Evolutionary conservation across 192 early-diverging fungal species (phyloP), one percentile per base, ranked within the genome.

Genomic region (Linnemannia hyalina): DNA sequence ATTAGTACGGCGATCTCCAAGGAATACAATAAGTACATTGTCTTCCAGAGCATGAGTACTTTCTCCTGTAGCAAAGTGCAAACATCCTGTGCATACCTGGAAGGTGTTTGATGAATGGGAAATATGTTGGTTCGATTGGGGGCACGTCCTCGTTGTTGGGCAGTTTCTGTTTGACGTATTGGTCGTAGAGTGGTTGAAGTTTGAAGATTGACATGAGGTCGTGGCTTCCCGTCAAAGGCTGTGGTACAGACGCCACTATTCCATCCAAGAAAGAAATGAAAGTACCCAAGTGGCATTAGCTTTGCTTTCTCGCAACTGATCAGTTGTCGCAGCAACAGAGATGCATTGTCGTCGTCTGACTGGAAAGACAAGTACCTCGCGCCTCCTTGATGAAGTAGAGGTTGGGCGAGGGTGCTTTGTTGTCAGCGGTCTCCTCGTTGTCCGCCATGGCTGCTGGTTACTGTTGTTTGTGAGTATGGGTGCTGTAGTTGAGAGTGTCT

Each of bases 181-280:
- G 78, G 76, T 86, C 81, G 54, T 86, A 86, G 36, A 86, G 79
- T 29, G 84, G 84, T 11, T 81, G 76, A 38, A 86, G 84, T 47
- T 81, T 80, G 80, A 81, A 86, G n/a, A 80, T 80, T 29, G 84
- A 78, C 75, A 86, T 86, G 35, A 86, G 84, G 68, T 86, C 84
- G 32, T 86, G 84, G 49, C 72, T 81, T 26, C 79, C 84, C 20
- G 78, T 81, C 70, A 86, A 73, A 36, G 76, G 70, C 74, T 86
- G 84, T 41, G 80, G 70, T 22, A 74, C 68, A 32, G 79, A 47
- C 32, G 77, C 78, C 36, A 57, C 84, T 86, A 77, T 22, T 71
- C 63, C 71, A 74, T 15, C 3, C 40, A 74, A 38, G 26, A 76
- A n/a, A 35, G 38, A 40, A 29, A 23, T 9, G 29, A n/a, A 38